Evolutionary conservation across 495 filamentous ascomycete genomes (phyloP).

Genomic region (Aspergillus hancockii): DNA sequence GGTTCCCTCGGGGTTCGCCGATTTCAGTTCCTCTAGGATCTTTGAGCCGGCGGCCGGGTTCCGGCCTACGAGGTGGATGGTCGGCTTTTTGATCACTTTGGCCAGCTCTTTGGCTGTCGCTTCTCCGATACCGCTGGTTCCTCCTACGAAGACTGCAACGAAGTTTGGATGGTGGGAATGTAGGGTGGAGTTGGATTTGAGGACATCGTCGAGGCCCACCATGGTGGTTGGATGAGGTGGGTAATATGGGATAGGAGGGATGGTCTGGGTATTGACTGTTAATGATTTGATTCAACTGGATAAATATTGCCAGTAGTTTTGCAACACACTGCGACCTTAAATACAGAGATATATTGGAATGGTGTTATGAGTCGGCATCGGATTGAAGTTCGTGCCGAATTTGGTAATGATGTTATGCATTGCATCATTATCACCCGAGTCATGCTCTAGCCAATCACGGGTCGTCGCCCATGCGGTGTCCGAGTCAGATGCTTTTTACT

Average conservation of each 20-base stretch:
- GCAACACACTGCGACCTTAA: too few relatives aligned
- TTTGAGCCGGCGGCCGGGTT: constrained; percentile 44
- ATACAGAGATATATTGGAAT: too few relatives aligned
- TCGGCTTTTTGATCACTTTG: constrained; percentile 39
- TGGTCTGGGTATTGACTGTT: background rate
- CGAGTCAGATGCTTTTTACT: too few relatives aligned
- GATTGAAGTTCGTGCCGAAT: background rate
- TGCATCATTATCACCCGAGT: background rate
- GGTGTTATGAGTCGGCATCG: background rate
- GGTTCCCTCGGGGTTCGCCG: constrained; percentile 25
- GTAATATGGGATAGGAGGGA: background rate
- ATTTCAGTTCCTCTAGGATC: constrained; percentile 36
- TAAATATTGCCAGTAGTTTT: too few relatives aligned
- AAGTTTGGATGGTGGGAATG: constrained; percentile 39
- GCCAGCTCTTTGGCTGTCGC: constrained; percentile 55
- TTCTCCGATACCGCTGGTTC: constrained; percentile 63
- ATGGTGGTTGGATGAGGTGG: background rate
- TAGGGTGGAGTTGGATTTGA: constrained; percentile 16
- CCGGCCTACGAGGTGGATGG: constrained; percentile 49
- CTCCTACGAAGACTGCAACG: constrained; percentile 62
- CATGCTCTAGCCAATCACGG: background rate
- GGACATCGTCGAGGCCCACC: constrained; percentile 15
- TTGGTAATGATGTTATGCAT: background rate
- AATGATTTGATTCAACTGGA: too few relatives aligned
- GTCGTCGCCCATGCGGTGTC: background rate